Evolutionary conservation across 2,329 filamentous ascomycete genomes (phyloP).

Genomic region (Pyricularia sp.): DNA sequence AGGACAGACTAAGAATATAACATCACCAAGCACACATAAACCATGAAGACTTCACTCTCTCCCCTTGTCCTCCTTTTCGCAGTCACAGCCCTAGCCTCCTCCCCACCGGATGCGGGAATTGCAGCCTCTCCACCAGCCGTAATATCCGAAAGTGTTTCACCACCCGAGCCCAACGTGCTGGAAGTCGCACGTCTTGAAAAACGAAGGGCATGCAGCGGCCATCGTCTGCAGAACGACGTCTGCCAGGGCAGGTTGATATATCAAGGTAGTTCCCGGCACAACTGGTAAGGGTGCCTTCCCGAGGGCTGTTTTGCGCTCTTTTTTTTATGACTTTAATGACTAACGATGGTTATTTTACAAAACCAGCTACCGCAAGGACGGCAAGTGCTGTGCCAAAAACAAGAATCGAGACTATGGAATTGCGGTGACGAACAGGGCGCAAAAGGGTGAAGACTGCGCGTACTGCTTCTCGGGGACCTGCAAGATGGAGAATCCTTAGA

Average conservation of each 20-base stretch:
- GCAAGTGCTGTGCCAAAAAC: background rate
- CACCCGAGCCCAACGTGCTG: background rate
- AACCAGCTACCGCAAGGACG: background rate
- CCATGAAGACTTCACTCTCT: background rate
- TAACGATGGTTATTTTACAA: background rate
- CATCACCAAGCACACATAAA: background rate
- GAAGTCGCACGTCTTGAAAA: background rate
- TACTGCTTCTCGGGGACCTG: background rate
- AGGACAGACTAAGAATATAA: no score
- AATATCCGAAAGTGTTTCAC: background rate
- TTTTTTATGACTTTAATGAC: background rate
- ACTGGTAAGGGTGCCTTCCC: background rate
- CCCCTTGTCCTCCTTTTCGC: background rate
- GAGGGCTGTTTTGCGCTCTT: background rate
- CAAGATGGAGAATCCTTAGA: background rate
- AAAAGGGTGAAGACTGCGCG: background rate
- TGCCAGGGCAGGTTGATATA: background rate
- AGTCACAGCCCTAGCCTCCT: background rate
- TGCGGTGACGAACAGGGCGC: background rate
- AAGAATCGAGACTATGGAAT: background rate
- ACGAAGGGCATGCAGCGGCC: background rate
- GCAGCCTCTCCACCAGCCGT: background rate
- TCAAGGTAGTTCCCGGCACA: background rate
- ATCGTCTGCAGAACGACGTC: background rate
- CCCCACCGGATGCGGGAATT: background rate